Evolutionary conservation across 495 filamentous ascomycete genomes (phyloP), one percentile per base, ranked within the genome.

Genomic region (Podospora australis): DNA sequence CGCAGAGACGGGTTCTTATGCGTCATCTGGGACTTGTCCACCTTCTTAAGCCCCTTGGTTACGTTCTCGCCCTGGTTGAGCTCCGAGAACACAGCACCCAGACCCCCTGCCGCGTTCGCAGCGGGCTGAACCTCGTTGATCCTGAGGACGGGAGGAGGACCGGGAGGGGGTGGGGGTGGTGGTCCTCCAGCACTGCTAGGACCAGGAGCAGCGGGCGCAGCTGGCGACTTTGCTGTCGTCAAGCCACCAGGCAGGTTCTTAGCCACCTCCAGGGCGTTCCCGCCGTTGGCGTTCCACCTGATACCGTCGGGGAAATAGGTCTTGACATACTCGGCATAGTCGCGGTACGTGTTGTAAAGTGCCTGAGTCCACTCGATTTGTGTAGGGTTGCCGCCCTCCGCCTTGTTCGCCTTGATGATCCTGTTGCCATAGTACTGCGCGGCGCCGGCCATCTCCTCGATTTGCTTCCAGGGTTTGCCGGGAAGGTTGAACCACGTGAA

Each of bases 1-100:
- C 92, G 83, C 20, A 99, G 74, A 17, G 79, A 78, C n/a, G 94
- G 92, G 69, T 99, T 99, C 73, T 96, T 97, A 73, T 99, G 92
- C 39, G 92, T 97, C 90, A 96, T 95, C 60, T 96, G 69, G 17
- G 83, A 88, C 58, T 82, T 87, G 68, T 95, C 89, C 22, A 99
- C 92, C 71, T 95, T 99, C 45, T 84, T 81, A 13, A 99, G 77
- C 29, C 87, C 81, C 46, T 84, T 80, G 11, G 92, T 99, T 52
- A 99, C 86, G 19, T 74, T 69, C 51, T 87, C 82, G 44, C 92
- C 92, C 56, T 86, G 82, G 66, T 95, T 97, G 51, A 99, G 75
- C 51, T 96, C 81, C 46, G 79, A 81, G 64, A 99, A 96, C 0
- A 99, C 88, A 35, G 89, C 86, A 32, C 78, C 75, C 69, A 95